Evolutionary conservation across 2,329 filamentous ascomycete genomes (phyloP), one percentile per base, ranked within the genome.

Genomic region (Didymella pomorum): DNA sequence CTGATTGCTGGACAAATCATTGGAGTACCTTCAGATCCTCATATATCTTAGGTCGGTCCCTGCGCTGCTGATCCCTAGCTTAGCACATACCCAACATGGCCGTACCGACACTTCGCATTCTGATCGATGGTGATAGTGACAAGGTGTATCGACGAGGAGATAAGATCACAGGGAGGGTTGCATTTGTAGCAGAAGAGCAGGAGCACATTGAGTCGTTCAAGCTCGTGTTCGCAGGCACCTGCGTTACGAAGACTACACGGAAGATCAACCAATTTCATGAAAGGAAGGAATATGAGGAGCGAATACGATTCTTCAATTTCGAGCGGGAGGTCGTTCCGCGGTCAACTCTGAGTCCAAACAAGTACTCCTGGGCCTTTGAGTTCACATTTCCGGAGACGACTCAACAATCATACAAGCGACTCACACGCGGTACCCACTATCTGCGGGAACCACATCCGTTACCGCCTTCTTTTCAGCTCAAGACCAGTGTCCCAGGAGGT

Each of bases 341-440:
- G n/a, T 58, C 61, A 4, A 64, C 52, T 16, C 57, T 74, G 11
- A 52, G 39, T n/a, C 50, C 68, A 14, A 69, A 69, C 26, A 74
- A 76, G 39, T 67, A 73, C 25, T 68, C 63, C 9, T 76, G 74
- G 73, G 48, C 64, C 1, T 77, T 77, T 55, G 69, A 73, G n/a
- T 77, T 76, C 61, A 62, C 62, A 14, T 75, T 77, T 45, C 74
- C 74, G 20, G 63, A 69, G 4, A 55, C 54, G n/a, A 77, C 74
- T 0, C 64, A 70, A 42, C 63, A 66, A 47, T 66, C 61, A 14
- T 71, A 65, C 53, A 71, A 71, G 9, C 65, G 69, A 39, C 66
- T 71, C 41, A 51, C 61, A 16, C 68, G 72, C 42, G 69, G 70
- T 14, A 58, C 68, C 14, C 71, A 70, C 39, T 77, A 74, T 49